These are phyloP conservation scores for Aspergillus luchuensis DNA, from an alignment of 2,329 filamentous ascomycete species.

Conservation along the genomic window DNA sequence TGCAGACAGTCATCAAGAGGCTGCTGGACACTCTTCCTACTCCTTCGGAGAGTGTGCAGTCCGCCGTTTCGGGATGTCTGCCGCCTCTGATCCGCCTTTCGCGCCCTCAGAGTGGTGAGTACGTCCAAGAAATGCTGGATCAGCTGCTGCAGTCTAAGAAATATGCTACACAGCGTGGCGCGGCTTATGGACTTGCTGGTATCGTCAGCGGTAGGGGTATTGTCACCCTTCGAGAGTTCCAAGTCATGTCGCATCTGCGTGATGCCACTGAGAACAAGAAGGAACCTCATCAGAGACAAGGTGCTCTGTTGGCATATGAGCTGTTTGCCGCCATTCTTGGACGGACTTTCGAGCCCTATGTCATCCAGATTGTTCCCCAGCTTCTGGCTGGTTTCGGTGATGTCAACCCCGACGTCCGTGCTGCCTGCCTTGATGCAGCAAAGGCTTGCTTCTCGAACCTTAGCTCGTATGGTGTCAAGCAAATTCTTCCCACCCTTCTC, in stretches of 20 bases:
- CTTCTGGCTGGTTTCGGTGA: constrained; percentile 89
- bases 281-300: constrained; percentile 83
- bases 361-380: constrained; percentile 92
- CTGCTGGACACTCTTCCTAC: constrained; percentile 86
- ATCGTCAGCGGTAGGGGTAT: constrained; percentile 88
- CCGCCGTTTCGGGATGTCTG: constrained; percentile 90
- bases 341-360: constrained; percentile 90
- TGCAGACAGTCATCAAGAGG: constrained; percentile 84
- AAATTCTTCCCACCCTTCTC: constrained; percentile 87
- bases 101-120: constrained; percentile 73
- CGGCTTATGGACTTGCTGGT: constrained; percentile 91
- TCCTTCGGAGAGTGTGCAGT: constrained; percentile 94
- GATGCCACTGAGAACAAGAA: constrained; percentile 94
- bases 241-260: constrained; percentile 78
- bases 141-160: constrained; percentile 84
- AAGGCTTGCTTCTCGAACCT: constrained; percentile 92
- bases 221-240: constrained; percentile 75
- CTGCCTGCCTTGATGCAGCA: constrained; percentile 87
- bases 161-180: constrained; percentile 89
- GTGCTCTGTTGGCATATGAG: constrained; percentile 86
- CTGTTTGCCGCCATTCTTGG: constrained; percentile 83
- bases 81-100: constrained; percentile 86
- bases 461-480: constrained; percentile 93
- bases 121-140: constrained; percentile 78
- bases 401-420: constrained; percentile 81